Conservation (phyloP, 768 basidiomycete genomes). For the Trametes elegans region DNA sequence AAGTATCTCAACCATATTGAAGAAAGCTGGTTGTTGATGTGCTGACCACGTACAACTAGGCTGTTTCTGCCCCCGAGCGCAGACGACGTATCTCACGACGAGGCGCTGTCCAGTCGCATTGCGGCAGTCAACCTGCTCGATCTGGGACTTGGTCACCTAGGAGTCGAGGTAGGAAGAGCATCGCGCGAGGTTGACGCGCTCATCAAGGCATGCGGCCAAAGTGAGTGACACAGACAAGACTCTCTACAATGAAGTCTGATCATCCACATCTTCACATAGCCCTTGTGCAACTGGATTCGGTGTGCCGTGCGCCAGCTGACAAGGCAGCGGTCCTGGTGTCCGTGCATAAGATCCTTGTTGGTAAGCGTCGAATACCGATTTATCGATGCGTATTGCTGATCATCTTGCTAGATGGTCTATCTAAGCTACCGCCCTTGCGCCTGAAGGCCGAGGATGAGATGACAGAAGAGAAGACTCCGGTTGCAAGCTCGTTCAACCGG, state of each 20-base stretch:
- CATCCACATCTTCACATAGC: conserved; percentile 33
- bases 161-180: conserved; percentile 65
- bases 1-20: conserved; percentile 25
- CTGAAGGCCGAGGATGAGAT: conserved; percentile 62
- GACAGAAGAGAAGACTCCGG: conserved; percentile 34
- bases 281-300: conserved; percentile 48
- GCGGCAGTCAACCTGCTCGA: conserved; percentile 92
- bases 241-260: not conserved
- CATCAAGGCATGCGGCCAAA: conserved; percentile 71
- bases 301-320: conserved; percentile 61
- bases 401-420: conserved; percentile 61
- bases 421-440: conserved; percentile 67
- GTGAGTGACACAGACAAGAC: conserved; percentile 52
- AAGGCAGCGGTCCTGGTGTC: conserved; percentile 80
- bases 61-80: conserved; percentile 72
- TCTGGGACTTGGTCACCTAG: conserved; percentile 83
- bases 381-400: not conserved
- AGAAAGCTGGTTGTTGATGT: too few relatives aligned
- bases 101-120: conserved; percentile 82
- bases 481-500: conserved; percentile 20
- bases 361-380: conserved; percentile 39
- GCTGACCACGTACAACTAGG: conserved; percentile 35
- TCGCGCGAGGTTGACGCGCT: conserved; percentile 57
- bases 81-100: conserved; percentile 87
- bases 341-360: conserved; percentile 84